Evolutionary conservation across 371 early-diverging fungal genomes (phyloP), one percentile per base, ranked within the genome.

Genomic region (Circinella minor): DNA sequence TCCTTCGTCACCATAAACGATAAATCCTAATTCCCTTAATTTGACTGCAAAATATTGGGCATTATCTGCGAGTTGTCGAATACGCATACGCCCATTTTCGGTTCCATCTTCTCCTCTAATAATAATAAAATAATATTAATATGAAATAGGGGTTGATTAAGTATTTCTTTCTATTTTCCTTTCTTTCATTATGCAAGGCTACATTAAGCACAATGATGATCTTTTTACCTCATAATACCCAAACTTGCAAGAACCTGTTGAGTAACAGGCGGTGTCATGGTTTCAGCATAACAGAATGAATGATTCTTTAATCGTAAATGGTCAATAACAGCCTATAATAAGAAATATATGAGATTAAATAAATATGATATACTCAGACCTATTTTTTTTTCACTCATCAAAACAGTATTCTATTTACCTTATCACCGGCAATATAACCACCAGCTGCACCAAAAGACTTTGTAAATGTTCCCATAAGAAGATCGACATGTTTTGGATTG

Each of bases 381-480:
- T 27, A 1, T 27, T 27, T 27, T 27, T 27, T 39, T 36, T 37
- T 13, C n/a, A 13, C 15, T 9, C 8, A 0, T 39, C n/a, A 46
- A n/a, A 38, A 46, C 11, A 11, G 11, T 43, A 11, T 9, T 43
- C 3, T 6, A 43, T 43, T 37, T 34, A 71, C 64, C 64, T 78
- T 81, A 69, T 81, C 82, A 27, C 92, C 95, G 55, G 97, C 94
- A 75, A 99, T 96, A 80, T 99, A 99, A 55, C 99, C 99, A 76
- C 99, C 99, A 47, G 97, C 95, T 13, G 98, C 97, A 68, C 98
- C 98, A 88, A 98, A 99, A 61, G 96, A 96, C 85, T 99, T 99
- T 46, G 99, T 99, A 79, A 99, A 99, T 2, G 99, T 99, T 34
- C 99, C 99, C 99, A 99, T 99, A 43, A 98, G 77, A 73, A 99